Evolutionary conservation across 495 filamentous ascomycete genomes (phyloP).

Genomic region (Talaromyces wortmannii): DNA sequence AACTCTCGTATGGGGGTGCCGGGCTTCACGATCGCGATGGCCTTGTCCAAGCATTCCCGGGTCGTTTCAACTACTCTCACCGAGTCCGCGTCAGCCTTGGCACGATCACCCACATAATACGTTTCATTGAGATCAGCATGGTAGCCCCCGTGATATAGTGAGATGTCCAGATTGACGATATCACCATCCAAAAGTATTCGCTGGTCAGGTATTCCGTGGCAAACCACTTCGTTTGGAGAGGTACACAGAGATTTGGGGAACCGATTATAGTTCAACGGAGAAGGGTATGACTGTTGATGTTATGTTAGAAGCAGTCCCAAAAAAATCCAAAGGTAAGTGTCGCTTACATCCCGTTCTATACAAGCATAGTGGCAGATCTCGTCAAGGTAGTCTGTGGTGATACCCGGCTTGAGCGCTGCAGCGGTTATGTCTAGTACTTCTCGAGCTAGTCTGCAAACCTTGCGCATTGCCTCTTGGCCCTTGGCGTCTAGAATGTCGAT

Average conservation of each 20-base stretch:
- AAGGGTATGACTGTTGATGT: constrained; percentile 65
- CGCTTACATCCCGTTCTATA: constrained; percentile 64
- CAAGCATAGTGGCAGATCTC: constrained; percentile 77
- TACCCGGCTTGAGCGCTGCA: constrained; percentile 58
- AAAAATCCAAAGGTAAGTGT: not conserved
- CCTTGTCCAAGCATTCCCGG: constrained; percentile 56
- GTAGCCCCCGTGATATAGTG: constrained; percentile 63
- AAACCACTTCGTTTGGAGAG: constrained; percentile 75
- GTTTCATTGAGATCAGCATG: constrained; percentile 71
- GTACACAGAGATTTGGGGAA: constrained; percentile 86
- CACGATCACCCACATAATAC: constrained; percentile 64
- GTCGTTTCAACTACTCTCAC: constrained; percentile 62
- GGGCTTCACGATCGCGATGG: constrained; percentile 62
- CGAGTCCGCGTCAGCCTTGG: constrained; percentile 56
- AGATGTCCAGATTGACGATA: constrained; percentile 67
- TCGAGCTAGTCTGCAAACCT: constrained; percentile 65
- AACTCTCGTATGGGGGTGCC: constrained; percentile 63
- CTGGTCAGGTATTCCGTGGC: constrained; percentile 66
- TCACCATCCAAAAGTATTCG: constrained; percentile 61
- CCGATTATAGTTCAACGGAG: constrained; percentile 74
- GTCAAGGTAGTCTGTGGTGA: constrained; percentile 80
- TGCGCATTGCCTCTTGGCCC: constrained; percentile 67
- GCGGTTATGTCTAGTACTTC: constrained; percentile 78
- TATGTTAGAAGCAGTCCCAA: not conserved
- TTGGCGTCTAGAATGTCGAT: constrained; percentile 58